Evolutionary conservation across 345 rosid species (phyloP), one percentile per base, ranked within the genome.

Genomic region (Eucalyptus brandiana): DNA sequence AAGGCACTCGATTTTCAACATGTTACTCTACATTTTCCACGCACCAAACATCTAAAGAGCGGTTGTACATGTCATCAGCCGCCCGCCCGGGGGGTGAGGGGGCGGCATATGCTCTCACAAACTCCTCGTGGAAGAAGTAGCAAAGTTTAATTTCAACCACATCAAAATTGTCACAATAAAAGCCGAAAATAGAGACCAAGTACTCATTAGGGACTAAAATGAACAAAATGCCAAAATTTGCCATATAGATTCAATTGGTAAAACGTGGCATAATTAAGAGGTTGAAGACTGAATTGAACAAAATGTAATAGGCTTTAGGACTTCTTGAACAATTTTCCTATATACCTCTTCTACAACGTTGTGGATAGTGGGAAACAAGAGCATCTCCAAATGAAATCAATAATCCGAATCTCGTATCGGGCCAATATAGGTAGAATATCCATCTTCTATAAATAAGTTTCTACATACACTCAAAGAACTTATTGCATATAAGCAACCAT

Each of bases 201-300:
- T 34, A 34, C 26, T 17, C 26, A 34, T 72, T 21, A 21, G 47
- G 45, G 16, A 76, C 28, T 21, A 1, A 6, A 76, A 37, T 76
- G 45, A 21, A 40, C 28, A 72, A 3, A 0, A 21, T 7, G 7
- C 26, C 45, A 72, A 72, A 72, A 23, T 37, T 37, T 6, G 16
- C 9, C 0, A 6, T 0, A 56, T 56, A 26, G 0, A 4, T 8
- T 53, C 5, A 53, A 53, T 53, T 53, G 24, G 1, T 53, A 53
- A 53, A 19, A 56, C 3, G 0, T 56, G 6, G 13, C 3, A 23
- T 23, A 56, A 9, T 56, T 56, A 56, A 56, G 0, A 24, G 0
- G 1, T 24, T 10, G 6, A 5, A 0, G 1, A 56, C 1, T 56
- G 0, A 56, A 56, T 2, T 24, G 62, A 26, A 23, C 12, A 24